phyloP scores from a whole-genome alignment of 768 basidiomycete species.

The Leccinum variicolor region DNA sequence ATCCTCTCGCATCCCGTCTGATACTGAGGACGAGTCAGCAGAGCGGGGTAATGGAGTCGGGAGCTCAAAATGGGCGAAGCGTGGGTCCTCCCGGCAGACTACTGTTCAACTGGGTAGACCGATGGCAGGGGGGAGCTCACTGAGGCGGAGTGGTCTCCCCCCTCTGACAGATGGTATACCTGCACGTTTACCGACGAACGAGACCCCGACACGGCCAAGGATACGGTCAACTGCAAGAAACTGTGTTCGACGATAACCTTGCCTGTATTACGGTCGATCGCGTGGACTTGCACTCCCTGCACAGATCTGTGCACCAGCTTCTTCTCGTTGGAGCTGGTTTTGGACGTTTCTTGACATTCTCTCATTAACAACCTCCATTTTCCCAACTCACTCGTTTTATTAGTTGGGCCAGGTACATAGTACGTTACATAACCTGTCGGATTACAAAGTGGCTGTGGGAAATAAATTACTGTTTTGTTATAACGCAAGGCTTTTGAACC shows the following conservation, averaged over 20 bases:
- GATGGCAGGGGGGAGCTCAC: constrained; percentile 21
- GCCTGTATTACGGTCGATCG: neutral
- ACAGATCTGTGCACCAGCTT: neutral
- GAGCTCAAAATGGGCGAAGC: constrained; percentile 30
- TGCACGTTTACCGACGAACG: constrained; percentile 39
- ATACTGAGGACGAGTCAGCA: constrained; percentile 33
- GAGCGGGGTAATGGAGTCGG: constrained; percentile 27
- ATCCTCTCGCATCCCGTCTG: constrained; percentile 22
- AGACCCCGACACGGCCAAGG: constrained; percentile 63
- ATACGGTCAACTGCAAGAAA: constrained; percentile 39
- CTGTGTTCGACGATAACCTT: constrained; percentile 39
- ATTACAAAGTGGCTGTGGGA: constrained; percentile 23
- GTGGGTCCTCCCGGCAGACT: constrained; percentile 18
- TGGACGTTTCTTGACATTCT: constrained; percentile 14
- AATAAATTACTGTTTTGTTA: constrained; percentile 21
- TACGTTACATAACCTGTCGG: neutral
- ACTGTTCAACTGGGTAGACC: constrained; percentile 16
- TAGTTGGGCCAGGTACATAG: constrained; percentile 6
- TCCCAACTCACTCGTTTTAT: constrained; percentile 10
- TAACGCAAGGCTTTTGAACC: constrained; percentile 6
- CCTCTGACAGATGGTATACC: constrained; percentile 31
- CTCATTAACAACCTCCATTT: neutral
- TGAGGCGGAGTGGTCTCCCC: constrained; percentile 24
- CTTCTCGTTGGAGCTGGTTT: neutral
- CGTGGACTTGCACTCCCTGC: neutral